These are phyloP conservation scores for Fomitiporia mediterranea DNA, from an alignment of 1,284 basidiomycete species.

Conservation along the genomic window DNA sequence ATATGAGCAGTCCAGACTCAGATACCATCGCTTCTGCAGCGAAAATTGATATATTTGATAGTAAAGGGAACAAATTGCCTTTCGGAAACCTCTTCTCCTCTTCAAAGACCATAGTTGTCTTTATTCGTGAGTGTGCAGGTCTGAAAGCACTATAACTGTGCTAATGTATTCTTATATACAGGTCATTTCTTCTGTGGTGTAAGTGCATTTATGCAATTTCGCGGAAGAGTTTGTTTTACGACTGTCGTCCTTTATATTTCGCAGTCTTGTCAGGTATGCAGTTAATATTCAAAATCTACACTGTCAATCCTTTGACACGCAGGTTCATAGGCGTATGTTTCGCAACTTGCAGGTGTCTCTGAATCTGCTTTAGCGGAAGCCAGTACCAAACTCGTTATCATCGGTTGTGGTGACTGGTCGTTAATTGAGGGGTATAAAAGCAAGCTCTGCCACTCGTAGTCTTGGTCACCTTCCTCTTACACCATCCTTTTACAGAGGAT, in stretches of 20 bases:
- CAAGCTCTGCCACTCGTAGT: conserved; percentile 24
- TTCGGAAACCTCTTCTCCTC: conserved; percentile 48
- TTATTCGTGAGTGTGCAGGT: conserved; percentile 51
- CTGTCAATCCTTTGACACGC: background rate
- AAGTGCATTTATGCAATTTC: conserved; percentile 23
- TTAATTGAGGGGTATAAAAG: conserved; percentile 52
- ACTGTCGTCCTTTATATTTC: conserved; percentile 9
- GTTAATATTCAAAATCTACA: background rate
- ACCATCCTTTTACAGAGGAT: conserved; percentile 32
- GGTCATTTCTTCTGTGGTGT: conserved; percentile 68
- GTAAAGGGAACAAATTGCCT: conserved; percentile 38
- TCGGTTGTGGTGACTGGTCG: conserved; percentile 61
- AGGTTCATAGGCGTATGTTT: conserved; percentile 47
- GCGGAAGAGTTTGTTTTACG: background rate
- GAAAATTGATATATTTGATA: conserved; percentile 33
- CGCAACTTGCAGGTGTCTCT: conserved; percentile 43
- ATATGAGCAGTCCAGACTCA: background rate
- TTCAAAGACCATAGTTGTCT: conserved; percentile 54
- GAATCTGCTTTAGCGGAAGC: conserved; percentile 40
- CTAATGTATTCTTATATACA: conserved; percentile 26
- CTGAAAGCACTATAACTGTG: conserved; percentile 14
- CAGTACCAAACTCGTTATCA: conserved; percentile 42
- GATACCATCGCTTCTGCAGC: conserved; percentile 2
- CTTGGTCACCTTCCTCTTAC: background rate
- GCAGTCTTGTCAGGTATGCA: conserved; percentile 41